These are phyloP conservation scores for Moesziomyces parantarcticus DNA, from an alignment of 1,284 basidiomycete genomes.

Conservation along the genomic window DNA sequence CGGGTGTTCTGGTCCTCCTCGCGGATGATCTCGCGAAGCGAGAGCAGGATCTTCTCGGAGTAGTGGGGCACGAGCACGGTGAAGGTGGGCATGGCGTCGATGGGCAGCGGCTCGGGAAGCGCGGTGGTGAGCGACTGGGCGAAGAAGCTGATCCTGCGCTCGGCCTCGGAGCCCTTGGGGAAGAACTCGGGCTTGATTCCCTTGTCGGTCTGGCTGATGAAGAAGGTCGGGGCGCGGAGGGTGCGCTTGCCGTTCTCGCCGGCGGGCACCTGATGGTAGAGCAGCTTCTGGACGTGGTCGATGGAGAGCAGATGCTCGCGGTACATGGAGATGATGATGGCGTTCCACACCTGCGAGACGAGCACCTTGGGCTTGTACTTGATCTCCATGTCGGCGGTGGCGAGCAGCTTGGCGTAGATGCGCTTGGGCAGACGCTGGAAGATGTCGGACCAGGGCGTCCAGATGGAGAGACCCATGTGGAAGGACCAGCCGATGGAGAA, in stretches of 20 bases:
- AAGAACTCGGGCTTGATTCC: slow-evolving; percentile 68
- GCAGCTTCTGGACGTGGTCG: slow-evolving; percentile 67
- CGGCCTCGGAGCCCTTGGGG: slow-evolving; percentile 67
- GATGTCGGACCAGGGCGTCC: slow-evolving; percentile 68
- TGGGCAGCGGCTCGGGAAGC: slow-evolving; percentile 65
- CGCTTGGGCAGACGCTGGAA: slow-evolving; percentile 68
- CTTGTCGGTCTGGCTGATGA: slow-evolving; percentile 67
- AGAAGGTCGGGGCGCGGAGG: slow-evolving; percentile 67
- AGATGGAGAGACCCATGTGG: slow-evolving; percentile 67
- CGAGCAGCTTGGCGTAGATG: slow-evolving; percentile 67
- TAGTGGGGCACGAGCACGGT: slow-evolving; percentile 68
- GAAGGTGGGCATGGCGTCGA: slow-evolving; percentile 68
- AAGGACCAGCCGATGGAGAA: slow-evolving; percentile 68
- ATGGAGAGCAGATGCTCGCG: slow-evolving; percentile 67
- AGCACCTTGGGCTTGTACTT: slow-evolving; percentile 69
- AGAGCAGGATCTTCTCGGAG: slow-evolving; percentile 67
- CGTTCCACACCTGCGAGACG: slow-evolving; percentile 68
- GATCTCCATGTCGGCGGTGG: slow-evolving; percentile 68
- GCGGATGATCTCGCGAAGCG: slow-evolving; percentile 67
- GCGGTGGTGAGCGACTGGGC: slow-evolving; percentile 66
- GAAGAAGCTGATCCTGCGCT: slow-evolving; percentile 68
- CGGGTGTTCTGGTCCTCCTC: slow-evolving; percentile 68
- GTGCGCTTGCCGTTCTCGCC: slow-evolving; percentile 67
- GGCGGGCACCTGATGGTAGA: slow-evolving; percentile 68
- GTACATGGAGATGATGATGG: slow-evolving; percentile 69